These are phyloP conservation scores for Sporothrix curviconia DNA, from an alignment of 2,329 filamentous ascomycete species.

Conservation along the genomic window DNA sequence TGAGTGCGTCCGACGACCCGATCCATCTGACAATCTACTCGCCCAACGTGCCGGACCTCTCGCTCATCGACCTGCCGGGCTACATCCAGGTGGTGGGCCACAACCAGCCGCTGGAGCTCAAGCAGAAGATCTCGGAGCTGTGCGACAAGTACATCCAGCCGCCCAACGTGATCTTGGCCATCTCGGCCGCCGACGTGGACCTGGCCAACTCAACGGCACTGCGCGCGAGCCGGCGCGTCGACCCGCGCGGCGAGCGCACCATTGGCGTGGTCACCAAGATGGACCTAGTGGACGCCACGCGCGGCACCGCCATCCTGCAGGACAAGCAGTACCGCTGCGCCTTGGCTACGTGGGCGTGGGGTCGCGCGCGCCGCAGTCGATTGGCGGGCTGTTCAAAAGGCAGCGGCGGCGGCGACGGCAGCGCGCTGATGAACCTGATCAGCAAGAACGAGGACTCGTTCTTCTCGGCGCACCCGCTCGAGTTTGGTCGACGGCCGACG, in stretches of 20 bases:
- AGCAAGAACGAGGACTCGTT: conserved; percentile 81
- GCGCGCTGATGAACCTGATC: conserved; percentile 64
- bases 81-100: conserved; percentile 95
- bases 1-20: conserved; percentile 91
- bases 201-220: conserved; percentile 92
- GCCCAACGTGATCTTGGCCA: conserved; percentile 93
- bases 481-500: conserved; percentile 69
- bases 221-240: conserved; percentile 81
- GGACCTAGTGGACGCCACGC: conserved; percentile 82
- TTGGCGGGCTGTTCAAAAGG: conserved; percentile 71
- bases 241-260: conserved; percentile 88
- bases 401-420: conserved; percentile 47
- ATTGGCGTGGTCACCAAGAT: conserved; percentile 99
- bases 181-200: conserved; percentile 96
- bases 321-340: conserved; percentile 90
- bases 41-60: conserved; percentile 89
- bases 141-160: conserved; percentile 98
- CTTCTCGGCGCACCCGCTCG: conserved; percentile 74
- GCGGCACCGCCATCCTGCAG: conserved; percentile 70
- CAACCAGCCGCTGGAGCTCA: conserved; percentile 83
- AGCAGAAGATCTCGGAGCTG: conserved; percentile 90
- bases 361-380: conserved; percentile 63
- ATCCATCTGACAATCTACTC: conserved; percentile 96
- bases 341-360: conserved; percentile 95
- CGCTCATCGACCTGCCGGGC: conserved; percentile 89